These are phyloP conservation scores for Chlorella sorokiniana DNA, from an alignment of 139 green algal genomes.

Conservation along the genomic window DNA sequence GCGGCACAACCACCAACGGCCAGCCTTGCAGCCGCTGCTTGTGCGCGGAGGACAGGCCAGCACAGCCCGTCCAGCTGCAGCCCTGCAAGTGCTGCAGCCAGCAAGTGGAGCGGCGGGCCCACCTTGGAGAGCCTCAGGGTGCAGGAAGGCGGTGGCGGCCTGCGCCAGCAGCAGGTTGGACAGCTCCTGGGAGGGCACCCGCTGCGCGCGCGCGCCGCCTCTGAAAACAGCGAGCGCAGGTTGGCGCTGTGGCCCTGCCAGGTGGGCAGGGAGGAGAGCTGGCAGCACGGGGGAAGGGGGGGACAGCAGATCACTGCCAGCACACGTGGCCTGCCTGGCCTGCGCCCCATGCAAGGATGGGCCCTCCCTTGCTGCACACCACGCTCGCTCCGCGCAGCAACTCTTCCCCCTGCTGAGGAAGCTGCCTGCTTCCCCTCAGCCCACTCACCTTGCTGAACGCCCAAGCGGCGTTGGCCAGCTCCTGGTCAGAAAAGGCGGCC, in stretches of 20 bases:
- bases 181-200: not conserved
- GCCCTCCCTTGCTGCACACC: not conserved
- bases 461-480: constrained; percentile 12
- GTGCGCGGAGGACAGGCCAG: no score
- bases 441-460: constrained; percentile 1
- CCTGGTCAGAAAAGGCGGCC: not conserved
- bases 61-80: not conserved
- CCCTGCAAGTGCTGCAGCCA: not conserved
- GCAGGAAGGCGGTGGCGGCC: not conserved
- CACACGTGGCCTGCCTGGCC: not conserved
- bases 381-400: not conserved
- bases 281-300: not conserved
- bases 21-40: no score
- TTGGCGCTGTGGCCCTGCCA: not conserved
- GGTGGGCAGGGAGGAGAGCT: not conserved
- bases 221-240: not conserved
- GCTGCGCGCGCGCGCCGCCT: not conserved
- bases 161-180: constrained; percentile 1
- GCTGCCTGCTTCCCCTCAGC: not conserved
- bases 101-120: not conserved
- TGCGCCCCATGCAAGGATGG: no score
- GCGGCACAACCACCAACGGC: no score
- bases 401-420: no score
- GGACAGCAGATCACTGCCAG: not conserved
- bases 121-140: not conserved